Evolutionary conservation across 2,329 filamentous ascomycete genomes (phyloP).

Genomic region (Beauveria pseudobassiana): DNA sequence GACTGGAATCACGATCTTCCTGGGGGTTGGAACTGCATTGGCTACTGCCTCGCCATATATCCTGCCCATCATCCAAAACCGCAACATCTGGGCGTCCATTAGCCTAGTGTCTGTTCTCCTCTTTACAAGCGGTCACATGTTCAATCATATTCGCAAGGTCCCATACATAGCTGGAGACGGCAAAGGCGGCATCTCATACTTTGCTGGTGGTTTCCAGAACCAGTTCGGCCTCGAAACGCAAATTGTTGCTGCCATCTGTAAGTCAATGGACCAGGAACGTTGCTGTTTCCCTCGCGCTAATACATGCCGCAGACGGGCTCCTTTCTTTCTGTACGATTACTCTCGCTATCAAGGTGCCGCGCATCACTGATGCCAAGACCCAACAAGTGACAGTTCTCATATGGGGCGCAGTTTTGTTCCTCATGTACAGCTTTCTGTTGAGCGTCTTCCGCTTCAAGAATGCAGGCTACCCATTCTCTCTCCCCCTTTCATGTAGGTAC

Average conservation of each 20-base stretch:
- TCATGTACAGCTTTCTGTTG: constrained; percentile 88
- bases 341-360: constrained; percentile 87
- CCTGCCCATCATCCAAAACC: constrained; percentile 74
- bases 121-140: constrained; percentile 98
- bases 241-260: constrained; percentile 89
- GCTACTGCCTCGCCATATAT: constrained; percentile 72
- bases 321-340: constrained; percentile 86
- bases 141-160: constrained; percentile 94
- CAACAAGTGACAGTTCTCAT: constrained; percentile 77
- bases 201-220: constrained; percentile 85
- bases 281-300: not conserved
- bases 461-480: constrained; percentile 83
- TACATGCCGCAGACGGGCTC: constrained; percentile 43
- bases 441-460: constrained; percentile 95
- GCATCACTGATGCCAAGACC: constrained; percentile 65
- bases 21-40: constrained; percentile 62
- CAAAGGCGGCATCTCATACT: constrained; percentile 79
- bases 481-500: constrained; percentile 68
- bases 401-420: constrained; percentile 69
- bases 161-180: constrained; percentile 86
- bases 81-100: constrained; percentile 87
- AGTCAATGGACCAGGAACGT: constrained; percentile 30
- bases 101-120: constrained; percentile 84
- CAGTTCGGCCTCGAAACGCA: constrained; percentile 94
- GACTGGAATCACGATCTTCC: constrained; percentile 56